Percentiles rank a stretch among this genome's conserved stretches.
These are phyloP conservation scores for Udeniomyces megalosporus DNA, from an alignment of 768 basidiomycete genomes.

Conservation along the genomic window DNA sequence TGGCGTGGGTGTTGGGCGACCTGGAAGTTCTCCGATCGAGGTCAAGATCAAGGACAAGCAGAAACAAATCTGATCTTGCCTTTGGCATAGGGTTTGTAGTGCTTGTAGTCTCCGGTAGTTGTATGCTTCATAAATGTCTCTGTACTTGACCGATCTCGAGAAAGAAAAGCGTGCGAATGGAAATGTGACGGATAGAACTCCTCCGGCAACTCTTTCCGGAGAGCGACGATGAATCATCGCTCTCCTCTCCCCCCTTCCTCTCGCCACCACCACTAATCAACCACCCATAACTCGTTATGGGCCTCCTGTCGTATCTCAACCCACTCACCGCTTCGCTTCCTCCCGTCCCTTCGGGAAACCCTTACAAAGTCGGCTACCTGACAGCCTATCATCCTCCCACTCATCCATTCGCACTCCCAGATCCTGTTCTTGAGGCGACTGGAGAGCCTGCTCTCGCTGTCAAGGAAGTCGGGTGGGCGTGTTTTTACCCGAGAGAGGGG, in stretches of 20 bases:
- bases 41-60: conserved; percentile 23
- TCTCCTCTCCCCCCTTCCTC: background rate
- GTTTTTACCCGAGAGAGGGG: conserved; percentile 39
- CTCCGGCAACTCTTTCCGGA: no score
- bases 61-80: no score
- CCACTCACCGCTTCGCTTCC: conserved; percentile 5
- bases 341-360: background rate
- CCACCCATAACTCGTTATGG: background rate
- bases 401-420: background rate
- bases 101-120: no score
- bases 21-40: conserved; percentile 25
- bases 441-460: conserved; percentile 37
- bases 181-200: no score
- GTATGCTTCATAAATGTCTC: no score
- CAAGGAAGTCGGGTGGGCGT: conserved; percentile 49
- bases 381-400: background rate
- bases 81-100: no score
- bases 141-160: no score
- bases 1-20: conserved; percentile 27
- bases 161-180: no score
- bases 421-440: background rate
- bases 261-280: background rate
- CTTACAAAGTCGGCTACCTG: conserved; percentile 4
- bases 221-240: no score
- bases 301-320: background rate